Evolutionary conservation across 1,139 yeast species (phyloP).

Genomic region (Magnusiomyces magnusii): DNA sequence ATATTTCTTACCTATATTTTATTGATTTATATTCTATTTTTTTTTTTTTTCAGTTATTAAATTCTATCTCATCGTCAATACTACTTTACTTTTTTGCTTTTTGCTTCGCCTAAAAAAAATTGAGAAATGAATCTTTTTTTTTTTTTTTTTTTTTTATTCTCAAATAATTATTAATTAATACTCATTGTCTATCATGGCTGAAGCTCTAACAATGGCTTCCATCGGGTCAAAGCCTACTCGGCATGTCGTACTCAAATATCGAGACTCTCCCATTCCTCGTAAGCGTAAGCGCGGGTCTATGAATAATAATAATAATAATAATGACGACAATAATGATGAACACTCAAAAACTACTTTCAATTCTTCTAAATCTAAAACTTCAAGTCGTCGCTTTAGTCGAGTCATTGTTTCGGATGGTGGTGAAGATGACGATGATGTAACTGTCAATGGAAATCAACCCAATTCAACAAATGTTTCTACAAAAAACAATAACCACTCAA

Average conservation of each 20-base stretch:
- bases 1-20: neutral
- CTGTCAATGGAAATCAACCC: neutral
- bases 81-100: neutral
- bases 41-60: neutral
- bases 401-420: neutral
- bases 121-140: neutral
- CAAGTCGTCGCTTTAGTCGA: neutral
- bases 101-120: neutral
- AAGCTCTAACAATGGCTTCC: neutral
- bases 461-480: neutral
- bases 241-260: neutral
- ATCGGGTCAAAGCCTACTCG: neutral
- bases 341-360: neutral
- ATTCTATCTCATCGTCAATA: neutral
- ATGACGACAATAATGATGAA: neutral
- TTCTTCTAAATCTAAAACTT: neutral
- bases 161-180: neutral
- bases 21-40: neutral
- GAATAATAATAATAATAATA: neutral
- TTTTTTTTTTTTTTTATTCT: neutral
- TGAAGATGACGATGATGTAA: neutral
- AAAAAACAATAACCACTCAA: neutral
- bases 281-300: neutral
- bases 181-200: neutral
- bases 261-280: neutral